Conservation (phyloP, 164 flowering plant genomes). For the Magnolia changhungtana region DNA sequence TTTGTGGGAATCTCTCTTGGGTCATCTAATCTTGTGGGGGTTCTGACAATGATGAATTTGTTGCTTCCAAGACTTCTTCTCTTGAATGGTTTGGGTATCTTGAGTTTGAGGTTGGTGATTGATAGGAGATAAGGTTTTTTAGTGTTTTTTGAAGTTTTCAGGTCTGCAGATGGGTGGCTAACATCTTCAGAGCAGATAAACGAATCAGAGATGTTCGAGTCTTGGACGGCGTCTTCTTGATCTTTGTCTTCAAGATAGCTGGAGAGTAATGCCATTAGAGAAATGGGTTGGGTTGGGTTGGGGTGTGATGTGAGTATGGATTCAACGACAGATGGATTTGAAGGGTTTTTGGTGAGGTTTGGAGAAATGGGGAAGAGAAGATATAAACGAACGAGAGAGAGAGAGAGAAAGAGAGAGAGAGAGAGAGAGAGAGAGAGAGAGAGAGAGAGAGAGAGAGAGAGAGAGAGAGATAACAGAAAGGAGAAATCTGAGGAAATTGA, state of each 20-base stretch:
- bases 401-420: too few relatives aligned
- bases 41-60: neutral
- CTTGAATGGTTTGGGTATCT: neutral
- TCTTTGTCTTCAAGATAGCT: neutral
- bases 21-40: neutral
- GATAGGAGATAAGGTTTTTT: neutral
- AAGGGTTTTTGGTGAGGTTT: neutral
- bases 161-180: neutral
- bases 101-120: neutral
- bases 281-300: neutral
- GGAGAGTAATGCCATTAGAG: neutral
- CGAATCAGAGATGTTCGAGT: neutral
- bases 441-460: too few relatives aligned
- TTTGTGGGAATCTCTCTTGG: neutral
- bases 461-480: too few relatives aligned
- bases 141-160: neutral
- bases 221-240: neutral
- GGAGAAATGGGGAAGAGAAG: neutral
- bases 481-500: too few relatives aligned
- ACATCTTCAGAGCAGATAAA: neutral
- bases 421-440: neutral
- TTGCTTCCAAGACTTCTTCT: neutral
- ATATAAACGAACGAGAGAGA: neutral
- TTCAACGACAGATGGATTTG: neutral
- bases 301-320: neutral